Percentiles rank a stretch among this genome's conserved stretches.
Evolutionary conservation across 352 stramenopile species (phyloP).

Genomic region (Stramenopiles sp.): DNA sequence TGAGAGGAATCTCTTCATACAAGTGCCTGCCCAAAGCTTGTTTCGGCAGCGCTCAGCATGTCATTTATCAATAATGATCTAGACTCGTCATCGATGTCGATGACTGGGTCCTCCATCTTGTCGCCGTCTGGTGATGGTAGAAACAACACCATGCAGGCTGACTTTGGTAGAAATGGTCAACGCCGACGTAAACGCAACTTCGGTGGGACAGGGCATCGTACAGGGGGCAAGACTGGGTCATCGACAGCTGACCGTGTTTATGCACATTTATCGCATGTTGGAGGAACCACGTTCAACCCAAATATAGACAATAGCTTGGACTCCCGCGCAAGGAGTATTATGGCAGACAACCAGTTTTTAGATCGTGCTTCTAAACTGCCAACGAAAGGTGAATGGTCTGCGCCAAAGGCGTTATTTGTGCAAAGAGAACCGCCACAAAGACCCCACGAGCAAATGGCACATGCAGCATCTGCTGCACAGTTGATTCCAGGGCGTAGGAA

Average conservation of each 20-base stretch:
- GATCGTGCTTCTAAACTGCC: not conserved
- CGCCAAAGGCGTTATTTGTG: not conserved
- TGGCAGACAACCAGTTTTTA: not conserved
- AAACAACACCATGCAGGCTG: not conserved
- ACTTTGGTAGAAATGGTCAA: not conserved
- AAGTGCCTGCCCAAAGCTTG: no score
- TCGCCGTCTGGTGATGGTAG: not conserved
- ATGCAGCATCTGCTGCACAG: not conserved
- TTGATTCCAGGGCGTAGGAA: not conserved
- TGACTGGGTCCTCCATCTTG: not conserved
- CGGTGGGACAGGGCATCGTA: no score
- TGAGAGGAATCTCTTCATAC: no score
- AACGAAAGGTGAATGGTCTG: not conserved
- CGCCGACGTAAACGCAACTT: no score
- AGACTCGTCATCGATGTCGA: not conserved
- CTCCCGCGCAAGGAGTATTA: not conserved
- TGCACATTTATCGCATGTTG: not conserved
- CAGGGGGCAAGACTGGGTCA: not conserved
- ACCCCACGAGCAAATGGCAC: not conserved
- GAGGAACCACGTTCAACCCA: conserved; percentile 1
- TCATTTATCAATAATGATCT: no score
- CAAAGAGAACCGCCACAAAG: not conserved
- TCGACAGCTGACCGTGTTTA: not conserved
- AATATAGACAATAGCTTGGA: not conserved
- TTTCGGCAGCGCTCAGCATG: no score